A percentile compares a stretch with the other conserved stretches of the same genome.
Conservation (phyloP, 2,329 filamentous ascomycete genomes). For the Beauveria pseudobassiana region DNA sequence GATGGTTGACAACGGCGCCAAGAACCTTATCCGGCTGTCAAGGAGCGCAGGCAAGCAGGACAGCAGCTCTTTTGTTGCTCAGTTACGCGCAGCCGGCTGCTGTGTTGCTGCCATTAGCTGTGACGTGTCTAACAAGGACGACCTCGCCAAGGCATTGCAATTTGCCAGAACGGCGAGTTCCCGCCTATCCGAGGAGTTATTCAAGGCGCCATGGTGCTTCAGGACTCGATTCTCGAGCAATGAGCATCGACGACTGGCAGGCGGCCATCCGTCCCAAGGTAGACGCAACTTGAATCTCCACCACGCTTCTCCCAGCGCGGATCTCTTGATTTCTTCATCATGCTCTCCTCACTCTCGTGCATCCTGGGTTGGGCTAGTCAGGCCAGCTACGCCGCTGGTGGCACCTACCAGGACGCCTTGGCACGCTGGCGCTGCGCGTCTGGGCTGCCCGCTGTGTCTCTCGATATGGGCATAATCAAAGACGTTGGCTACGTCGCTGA, state of each 20-base stretch:
- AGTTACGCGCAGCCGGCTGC: no score
- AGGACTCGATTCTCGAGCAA: no score
- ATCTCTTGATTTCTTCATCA: constrained; percentile 10
- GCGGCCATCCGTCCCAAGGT: neutral
- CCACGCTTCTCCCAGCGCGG: neutral
- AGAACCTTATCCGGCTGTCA: constrained; percentile 29
- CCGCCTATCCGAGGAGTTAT: no score
- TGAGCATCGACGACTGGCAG: no score
- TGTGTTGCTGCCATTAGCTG: no score
- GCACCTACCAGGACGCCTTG: constrained; percentile 20
- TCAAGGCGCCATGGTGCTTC: no score
- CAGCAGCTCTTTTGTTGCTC: no score
- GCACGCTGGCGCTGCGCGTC: constrained; percentile 2
- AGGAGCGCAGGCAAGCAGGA: neutral
- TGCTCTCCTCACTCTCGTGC: constrained; percentile 5
- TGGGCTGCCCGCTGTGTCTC: neutral
- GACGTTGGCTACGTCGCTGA: constrained; percentile 10
- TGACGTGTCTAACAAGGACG: no score
- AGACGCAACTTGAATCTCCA: constrained; percentile 8
- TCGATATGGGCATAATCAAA: constrained; percentile 14
- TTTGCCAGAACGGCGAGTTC: no score
- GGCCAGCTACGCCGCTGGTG: constrained; percentile 15
- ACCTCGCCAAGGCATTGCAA: no score
- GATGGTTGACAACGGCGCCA: constrained; percentile 30
- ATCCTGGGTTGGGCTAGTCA: neutral